Evolutionary conservation across 495 filamentous ascomycete species (phyloP).

Genomic region (Trichoderma virens): DNA sequence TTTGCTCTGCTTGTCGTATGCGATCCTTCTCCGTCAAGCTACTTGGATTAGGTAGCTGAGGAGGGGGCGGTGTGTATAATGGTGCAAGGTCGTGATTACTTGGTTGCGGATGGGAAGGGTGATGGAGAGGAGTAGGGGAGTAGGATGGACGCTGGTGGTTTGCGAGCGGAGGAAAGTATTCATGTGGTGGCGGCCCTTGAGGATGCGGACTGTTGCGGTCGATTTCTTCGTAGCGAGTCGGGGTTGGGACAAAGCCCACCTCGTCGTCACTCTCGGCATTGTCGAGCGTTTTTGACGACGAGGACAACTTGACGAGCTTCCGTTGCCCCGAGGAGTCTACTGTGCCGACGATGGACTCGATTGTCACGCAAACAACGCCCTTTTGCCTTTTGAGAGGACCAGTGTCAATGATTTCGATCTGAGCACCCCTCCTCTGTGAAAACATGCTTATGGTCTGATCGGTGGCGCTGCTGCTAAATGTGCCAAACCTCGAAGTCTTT

Average conservation of each 20-base stretch:
- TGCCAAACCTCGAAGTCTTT: slow-evolving; percentile 25
- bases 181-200: slow-evolving; percentile 13
- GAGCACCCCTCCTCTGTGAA: slow-evolving; percentile 58
- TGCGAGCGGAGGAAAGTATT: slow-evolving; percentile 16
- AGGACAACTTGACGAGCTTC: background rate
- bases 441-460: slow-evolving; percentile 29
- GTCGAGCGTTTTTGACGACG: slow-evolving; percentile 7
- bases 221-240: background rate
- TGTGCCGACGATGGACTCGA: slow-evolving; percentile 85
- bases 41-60: slow-evolving; percentile 44
- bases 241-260: background rate
- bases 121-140: background rate
- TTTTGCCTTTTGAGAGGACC: slow-evolving; percentile 79
- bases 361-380: slow-evolving; percentile 71
- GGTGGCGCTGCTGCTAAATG: slow-evolving; percentile 15
- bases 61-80: slow-evolving; percentile 41
- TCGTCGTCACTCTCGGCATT: slow-evolving; percentile 5
- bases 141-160: background rate
- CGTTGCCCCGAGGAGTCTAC: slow-evolving; percentile 56
- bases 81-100: slow-evolving; percentile 17
- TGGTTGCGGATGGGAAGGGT: background rate
- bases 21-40: slow-evolving; percentile 61
- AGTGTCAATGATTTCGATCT: slow-evolving; percentile 91
- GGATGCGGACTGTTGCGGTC: background rate
- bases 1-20: slow-evolving; percentile 57